Base-by-base conservation (phyloP, 1,139 yeast species). In the Yamadazyma aaseri region DNA sequence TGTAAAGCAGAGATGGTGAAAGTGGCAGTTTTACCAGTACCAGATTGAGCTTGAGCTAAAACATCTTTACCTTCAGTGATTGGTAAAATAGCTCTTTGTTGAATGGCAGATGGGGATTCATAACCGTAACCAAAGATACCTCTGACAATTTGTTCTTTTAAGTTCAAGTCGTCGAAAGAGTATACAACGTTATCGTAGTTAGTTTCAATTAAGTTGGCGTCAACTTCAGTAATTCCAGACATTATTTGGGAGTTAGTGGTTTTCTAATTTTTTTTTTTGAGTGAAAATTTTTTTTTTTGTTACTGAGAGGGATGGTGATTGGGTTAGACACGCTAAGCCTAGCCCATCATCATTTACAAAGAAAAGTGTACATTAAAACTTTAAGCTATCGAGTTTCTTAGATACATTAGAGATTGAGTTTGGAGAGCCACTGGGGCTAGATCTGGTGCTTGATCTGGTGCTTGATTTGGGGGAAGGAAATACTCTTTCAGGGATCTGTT, bases 21-120 rank as follows among this genome's bases (percentile, higher is more conserved):
- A 51, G 98, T 92, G 60, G 97, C 98, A 46, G 98, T 92, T 77
- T 92, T 92, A 82, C 98, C 98, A 50, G 98, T 92, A 82, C 98
- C 98, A 37, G 97, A 90, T 78, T 92, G 98, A 53, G 97, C 97
- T 73, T 92, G 98, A 51, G 97, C 98, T 58, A 92, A 80, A 40
- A 90, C 96, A 68, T 92, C 98, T 71, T 92, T 81, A 51, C 96
- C 96, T 67, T 86, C 94, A 60, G 92, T 83, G 66, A 92, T 89
- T 63, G 96, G 98, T 62, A 86, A 75, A 56, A 92, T 92, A 48
- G 98, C 98, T 72, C 98, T 86, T 68, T 87, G 95, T 75, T 92
- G 98, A 72, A 92, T 92, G 49, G 97, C 95, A 49, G 96, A 86
- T 56, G 98, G 98, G 47, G 79, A 76, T 75, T 92, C 97, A 75